Conservation (phyloP, 805 yeast genomes). For the Kazachstania kunashirensis region DNA sequence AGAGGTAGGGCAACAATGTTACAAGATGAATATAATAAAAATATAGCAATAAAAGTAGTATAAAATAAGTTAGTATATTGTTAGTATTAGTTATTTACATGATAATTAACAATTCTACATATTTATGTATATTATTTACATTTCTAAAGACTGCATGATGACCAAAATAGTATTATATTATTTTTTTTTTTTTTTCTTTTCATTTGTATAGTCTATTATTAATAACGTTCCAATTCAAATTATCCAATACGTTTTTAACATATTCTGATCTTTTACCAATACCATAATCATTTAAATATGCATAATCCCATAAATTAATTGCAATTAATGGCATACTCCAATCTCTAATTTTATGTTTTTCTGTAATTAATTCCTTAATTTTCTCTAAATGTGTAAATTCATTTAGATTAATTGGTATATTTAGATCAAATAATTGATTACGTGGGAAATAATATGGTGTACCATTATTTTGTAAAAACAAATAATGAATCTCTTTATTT, state of each 20-base stretch:
- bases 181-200: background rate
- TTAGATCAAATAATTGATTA: conserved; percentile 66
- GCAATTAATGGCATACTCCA: conserved; percentile 57
- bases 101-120: background rate
- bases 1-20: conserved; percentile 66
- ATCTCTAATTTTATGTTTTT: conserved; percentile 35
- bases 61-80: too few species aligned
- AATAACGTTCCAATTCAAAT: conserved; percentile 76
- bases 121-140: background rate
- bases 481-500: conserved; percentile 46
- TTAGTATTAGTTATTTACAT: too few species aligned
- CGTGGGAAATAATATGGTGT: conserved; percentile 64
- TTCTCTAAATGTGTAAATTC: conserved; percentile 39
- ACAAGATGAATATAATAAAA: conserved; percentile 52
- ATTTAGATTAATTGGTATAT: conserved; percentile 53
- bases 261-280: conserved; percentile 60
- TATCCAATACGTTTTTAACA: conserved; percentile 63
- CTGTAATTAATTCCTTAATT: conserved; percentile 30
- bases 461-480: conserved; percentile 62
- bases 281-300: conserved; percentile 82
- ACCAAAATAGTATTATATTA: too few species aligned
- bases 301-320: conserved; percentile 80
- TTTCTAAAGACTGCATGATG: background rate
- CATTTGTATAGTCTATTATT: conserved; percentile 34
- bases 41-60: conserved; percentile 71